These are phyloP conservation scores for Lentinula lateritia DNA, from an alignment of 768 basidiomycete species.

Conservation along the genomic window DNA sequence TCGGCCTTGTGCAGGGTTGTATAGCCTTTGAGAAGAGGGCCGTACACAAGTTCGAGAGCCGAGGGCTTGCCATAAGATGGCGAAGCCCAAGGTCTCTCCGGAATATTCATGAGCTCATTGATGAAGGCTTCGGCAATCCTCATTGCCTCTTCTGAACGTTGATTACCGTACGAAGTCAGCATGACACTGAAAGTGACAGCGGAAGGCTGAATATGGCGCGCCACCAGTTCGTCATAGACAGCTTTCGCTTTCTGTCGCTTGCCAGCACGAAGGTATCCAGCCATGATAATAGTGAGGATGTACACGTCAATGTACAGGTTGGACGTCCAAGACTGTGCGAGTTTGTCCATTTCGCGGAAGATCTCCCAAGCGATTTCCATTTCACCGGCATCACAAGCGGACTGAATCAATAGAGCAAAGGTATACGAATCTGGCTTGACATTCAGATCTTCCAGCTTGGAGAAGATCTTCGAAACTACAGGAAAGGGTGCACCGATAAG, in stretches of 20 bases:
- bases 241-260: conserved; percentile 50
- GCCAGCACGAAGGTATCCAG: conserved; percentile 57
- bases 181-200: conserved; percentile 67
- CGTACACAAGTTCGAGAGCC: conserved; percentile 51
- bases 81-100: conserved; percentile 32
- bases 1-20: conserved; percentile 34
- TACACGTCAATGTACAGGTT: conserved; percentile 46
- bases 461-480: conserved; percentile 58
- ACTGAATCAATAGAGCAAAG: conserved; percentile 73
- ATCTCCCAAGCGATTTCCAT: conserved; percentile 64
- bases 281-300: conserved; percentile 70
- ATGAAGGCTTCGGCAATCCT: conserved; percentile 64
- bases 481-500: conserved; percentile 72
- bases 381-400: conserved; percentile 67
- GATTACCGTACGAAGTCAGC: conserved; percentile 53
- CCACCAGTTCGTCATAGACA: conserved; percentile 68
- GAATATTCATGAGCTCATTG: conserved; percentile 36
- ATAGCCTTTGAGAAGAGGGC: conserved; percentile 55
- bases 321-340: conserved; percentile 29
- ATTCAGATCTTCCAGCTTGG: conserved; percentile 40
- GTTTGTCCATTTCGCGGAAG: conserved; percentile 60
- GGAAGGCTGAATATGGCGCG: conserved; percentile 58
- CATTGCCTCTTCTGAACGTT: conserved; percentile 43
- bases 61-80: conserved; percentile 31
- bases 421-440: conserved; percentile 57